Evolutionary conservation across 2,329 filamentous ascomycete genomes (phyloP), one percentile per base, ranked within the genome.

Genomic region (Aspergillus jensenii): DNA sequence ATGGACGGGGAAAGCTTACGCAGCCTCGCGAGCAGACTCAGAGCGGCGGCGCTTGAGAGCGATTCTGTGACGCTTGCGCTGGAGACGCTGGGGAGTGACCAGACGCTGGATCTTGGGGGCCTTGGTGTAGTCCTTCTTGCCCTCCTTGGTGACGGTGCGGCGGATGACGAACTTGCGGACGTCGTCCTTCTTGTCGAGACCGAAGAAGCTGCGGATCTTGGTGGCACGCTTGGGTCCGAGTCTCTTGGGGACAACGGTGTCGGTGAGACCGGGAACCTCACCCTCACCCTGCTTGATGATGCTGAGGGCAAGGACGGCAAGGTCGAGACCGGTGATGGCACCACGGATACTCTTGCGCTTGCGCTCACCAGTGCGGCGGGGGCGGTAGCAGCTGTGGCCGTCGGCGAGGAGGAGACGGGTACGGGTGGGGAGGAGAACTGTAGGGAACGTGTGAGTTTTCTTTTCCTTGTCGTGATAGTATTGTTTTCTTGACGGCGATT

Each of bases 121-220:
- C 91, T 99, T 99, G 90, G 93, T 97, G 89, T 98, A 98, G 74
- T 93, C 83, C 84, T 91, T 90, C 85, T 95, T 96, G 83, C 92
- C 93, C 87, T 98, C 95, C 78, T 89, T 90, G 84, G 92, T 88
- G 76, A 99, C 88, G 82, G 98, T 95, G 81, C 95, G 95, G 80
- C 95, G 95, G 77, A 99, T 98, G 82, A 99, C 95, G 85, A 96
- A 99, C 86, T 98, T 97, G 86, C 95, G 93, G 83, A 98, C 93
- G 90, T 99, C 95, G 87, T 99, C 95, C 89, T 98, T 93, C 93
- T 98, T 98, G 90, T 89, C 93, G 87, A 99, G 90, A 85, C 91
- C 89, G 86, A 98, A 99, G 90, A 99, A 99, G 80, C 88, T 90
- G 82, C 93, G 91, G 84, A 99, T 98, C 92, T 98, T 99, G 85